Evolutionary conservation across 169 alveolate species (phyloP).

Genomic region (Theileria parva): DNA sequence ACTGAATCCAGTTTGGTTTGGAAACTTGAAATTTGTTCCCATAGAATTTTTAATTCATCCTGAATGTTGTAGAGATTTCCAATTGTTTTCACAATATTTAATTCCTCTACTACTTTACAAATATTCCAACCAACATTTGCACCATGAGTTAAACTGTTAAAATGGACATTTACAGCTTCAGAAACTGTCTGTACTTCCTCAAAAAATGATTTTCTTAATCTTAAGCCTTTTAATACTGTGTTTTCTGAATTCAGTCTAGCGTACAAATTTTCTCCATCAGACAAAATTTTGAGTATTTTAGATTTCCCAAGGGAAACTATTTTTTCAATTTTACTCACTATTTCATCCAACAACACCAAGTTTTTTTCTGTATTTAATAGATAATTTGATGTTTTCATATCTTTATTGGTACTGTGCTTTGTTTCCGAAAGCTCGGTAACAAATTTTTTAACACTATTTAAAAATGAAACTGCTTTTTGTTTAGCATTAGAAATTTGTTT

Average conservation of each 20-base stretch:
- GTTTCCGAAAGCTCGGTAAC: neutral
- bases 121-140: neutral
- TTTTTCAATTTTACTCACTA: neutral
- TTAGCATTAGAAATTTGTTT: too few relatives aligned
- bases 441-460: too few relatives aligned
- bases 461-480: neutral
- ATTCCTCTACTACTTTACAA: neutral
- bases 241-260: neutral
- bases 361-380: neutral
- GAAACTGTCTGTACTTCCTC: neutral
- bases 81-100: too few relatives aligned
- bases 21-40: neutral
- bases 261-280: neutral
- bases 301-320: neutral
- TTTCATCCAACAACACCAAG: neutral
- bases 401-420: neutral
- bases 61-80: neutral
- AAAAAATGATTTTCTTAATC: neutral
- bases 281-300: neutral
- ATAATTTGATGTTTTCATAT: neutral
- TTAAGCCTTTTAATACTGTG: neutral
- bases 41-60: neutral
- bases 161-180: neutral
- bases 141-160: neutral
- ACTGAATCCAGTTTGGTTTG: neutral